Evolutionary conservation across 2,329 filamentous ascomycete species (phyloP).

Genomic region (Coleophoma cylindrospora): DNA sequence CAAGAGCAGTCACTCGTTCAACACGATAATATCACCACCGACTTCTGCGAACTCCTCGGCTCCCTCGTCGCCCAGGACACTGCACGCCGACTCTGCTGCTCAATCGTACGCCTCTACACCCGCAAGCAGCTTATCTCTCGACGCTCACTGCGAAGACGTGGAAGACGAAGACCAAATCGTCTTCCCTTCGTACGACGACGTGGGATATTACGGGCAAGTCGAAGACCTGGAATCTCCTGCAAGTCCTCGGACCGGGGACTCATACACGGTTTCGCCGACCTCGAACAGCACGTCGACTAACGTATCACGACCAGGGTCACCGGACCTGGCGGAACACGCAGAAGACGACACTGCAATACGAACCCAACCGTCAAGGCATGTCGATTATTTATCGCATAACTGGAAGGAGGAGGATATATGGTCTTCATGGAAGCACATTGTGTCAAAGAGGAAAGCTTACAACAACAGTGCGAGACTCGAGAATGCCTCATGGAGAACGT

Average conservation of each 20-base stretch:
- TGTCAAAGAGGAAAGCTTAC: slow-evolving; percentile 72
- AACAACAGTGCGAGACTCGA: slow-evolving; percentile 79
- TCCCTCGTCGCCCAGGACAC: slow-evolving; percentile 49
- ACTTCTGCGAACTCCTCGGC: slow-evolving; percentile 40
- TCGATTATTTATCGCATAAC: slow-evolving; percentile 93
- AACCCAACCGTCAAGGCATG: slow-evolving; percentile 65
- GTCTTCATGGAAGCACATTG: slow-evolving; percentile 93
- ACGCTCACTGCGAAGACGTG: slow-evolving; percentile 88
- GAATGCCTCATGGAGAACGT: slow-evolving; percentile 95
- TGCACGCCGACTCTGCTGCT: slow-evolving; percentile 44
- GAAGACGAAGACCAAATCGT: slow-evolving; percentile 70
- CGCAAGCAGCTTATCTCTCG: slow-evolving; percentile 60
- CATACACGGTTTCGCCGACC: slow-evolving; percentile 52
- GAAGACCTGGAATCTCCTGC: slow-evolving; percentile 46
- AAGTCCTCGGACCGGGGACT: slow-evolving; percentile 44
- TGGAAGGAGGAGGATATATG: slow-evolving; percentile 98
- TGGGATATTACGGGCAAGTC: slow-evolving; percentile 25
- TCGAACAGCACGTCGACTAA: slow-evolving; percentile 54
- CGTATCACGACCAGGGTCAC: slow-evolving; percentile 36
- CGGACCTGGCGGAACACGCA: slow-evolving; percentile 20
- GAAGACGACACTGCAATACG: slow-evolving; percentile 49
- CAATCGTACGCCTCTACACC: slow-evolving; percentile 59
- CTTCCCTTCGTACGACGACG: slow-evolving; percentile 36
- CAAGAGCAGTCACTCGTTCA: slow-evolving; percentile 20
- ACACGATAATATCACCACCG: slow-evolving; percentile 16